Percentiles rank a stretch among this genome's conserved stretches.
These are phyloP conservation scores for Chrysopogon serrulatus DNA, from an alignment of 176 grass and related monocot genomes.

Conservation along the genomic window DNA sequence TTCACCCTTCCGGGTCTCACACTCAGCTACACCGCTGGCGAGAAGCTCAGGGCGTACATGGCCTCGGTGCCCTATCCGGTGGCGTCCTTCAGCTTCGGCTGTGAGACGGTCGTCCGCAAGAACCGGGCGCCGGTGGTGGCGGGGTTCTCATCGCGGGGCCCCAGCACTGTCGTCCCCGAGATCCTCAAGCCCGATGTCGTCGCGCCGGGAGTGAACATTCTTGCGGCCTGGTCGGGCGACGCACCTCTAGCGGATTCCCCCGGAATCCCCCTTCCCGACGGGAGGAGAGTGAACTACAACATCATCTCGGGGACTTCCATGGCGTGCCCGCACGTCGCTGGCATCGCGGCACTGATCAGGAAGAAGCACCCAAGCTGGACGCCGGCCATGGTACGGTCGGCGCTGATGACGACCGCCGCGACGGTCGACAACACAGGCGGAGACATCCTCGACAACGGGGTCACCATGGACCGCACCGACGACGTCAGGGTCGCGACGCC, in stretches of 20 bases:
- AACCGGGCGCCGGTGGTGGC: neutral
- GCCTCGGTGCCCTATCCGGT: neutral
- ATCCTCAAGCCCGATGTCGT: neutral
- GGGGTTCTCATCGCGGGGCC: neutral
- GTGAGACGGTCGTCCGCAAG: neutral
- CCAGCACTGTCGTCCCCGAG: neutral
- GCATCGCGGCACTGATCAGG: conserved; percentile 42
- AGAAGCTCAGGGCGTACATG: conserved; percentile 4
- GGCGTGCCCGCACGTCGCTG: conserved; percentile 53
- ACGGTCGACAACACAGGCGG: conserved; percentile 29
- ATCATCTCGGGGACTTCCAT: conserved; percentile 63
- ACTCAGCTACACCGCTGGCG: neutral
- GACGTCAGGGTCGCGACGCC: neutral
- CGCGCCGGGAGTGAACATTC: conserved; percentile 4
- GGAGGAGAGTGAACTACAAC: conserved; percentile 30
- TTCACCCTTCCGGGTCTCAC: conserved; percentile 35
- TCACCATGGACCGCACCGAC: neutral
- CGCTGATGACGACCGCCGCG: conserved; percentile 48
- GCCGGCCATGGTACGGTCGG: conserved; percentile 47
- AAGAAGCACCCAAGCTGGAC: conserved; percentile 7
- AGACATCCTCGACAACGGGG: neutral
- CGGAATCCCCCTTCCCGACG: neutral
- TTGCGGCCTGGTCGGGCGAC: neutral
- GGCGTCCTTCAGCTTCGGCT: conserved; percentile 10
- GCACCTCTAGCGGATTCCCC: neutral